Evolutionary conservation across 257 asterid species (phyloP).

Genomic region (Forsythia suspensa): DNA sequence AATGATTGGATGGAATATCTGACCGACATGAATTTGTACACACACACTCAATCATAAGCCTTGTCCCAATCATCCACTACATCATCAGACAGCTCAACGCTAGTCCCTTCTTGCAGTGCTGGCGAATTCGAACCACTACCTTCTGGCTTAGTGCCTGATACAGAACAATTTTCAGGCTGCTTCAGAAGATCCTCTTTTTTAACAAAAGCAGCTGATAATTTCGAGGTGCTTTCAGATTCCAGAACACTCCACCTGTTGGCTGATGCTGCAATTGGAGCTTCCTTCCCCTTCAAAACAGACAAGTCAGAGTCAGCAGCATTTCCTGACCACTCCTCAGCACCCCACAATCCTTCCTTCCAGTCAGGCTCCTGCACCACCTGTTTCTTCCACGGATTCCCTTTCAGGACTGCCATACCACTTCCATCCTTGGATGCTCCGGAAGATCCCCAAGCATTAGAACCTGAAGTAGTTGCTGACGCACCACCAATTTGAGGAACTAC

Average conservation of each 20-base stretch:
- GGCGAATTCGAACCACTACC: conserved; percentile 21
- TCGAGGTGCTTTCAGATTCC: conserved; percentile 50
- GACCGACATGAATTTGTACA: neutral
- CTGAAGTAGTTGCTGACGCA: conserved; percentile 30
- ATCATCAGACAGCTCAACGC: conserved; percentile 35
- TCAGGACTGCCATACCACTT: conserved; percentile 33
- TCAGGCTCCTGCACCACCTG: conserved; percentile 61
- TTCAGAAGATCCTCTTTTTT: conserved; percentile 25
- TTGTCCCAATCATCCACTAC: conserved; percentile 96
- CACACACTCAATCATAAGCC: conserved; percentile 53
- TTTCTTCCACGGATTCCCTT: conserved; percentile 78
- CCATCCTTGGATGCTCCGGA: conserved; percentile 42
- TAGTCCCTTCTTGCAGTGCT: conserved; percentile 28
- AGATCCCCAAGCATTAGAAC: conserved; percentile 63
- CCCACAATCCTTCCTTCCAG: conserved; percentile 63
- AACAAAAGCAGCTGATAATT: conserved; percentile 26
- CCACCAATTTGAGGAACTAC: conserved; percentile 51
- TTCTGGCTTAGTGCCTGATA: conserved; percentile 27
- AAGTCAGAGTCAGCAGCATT: conserved; percentile 36
- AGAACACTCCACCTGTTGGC: conserved; percentile 77
- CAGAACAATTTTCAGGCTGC: conserved; percentile 27
- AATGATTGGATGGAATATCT: neutral
- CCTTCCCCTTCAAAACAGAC: conserved; percentile 43
- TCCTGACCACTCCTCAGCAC: conserved; percentile 61
- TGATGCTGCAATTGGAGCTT: conserved; percentile 41